Evolutionary conservation across 2,329 filamentous ascomycete genomes (phyloP), one percentile per base, ranked within the genome.

Genomic region (Diaporthe citriasiana): DNA sequence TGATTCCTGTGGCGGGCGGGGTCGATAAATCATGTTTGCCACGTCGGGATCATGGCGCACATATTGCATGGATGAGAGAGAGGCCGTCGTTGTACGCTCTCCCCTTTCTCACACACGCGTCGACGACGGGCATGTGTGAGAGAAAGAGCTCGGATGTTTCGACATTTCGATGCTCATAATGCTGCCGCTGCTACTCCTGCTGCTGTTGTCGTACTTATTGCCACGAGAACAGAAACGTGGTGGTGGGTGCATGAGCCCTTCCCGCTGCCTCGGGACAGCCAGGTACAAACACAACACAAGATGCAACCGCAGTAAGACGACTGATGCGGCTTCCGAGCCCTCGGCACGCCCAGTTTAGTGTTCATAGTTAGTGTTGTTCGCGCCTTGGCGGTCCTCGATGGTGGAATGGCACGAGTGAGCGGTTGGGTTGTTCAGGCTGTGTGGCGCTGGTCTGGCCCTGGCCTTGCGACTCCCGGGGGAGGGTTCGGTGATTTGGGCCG

Each of bases 401-500:
- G 53, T 35, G 17, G 19, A 35, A 56, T 35, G 53, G 30, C 2
- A 9, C 30, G 30, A 12, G 33, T n/a, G 55, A 15, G 38, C 3
- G 33, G 38, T 6, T 38, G 38, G 38, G 38, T 25, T 63, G 40
- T n/a, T n/a, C n/a, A n/a, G n/a, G n/a, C n/a, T n/a, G n/a, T 68
- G 63, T 68, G 47, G 63, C 63, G 63, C 33, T 53, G 63, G 63
- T 68, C 63, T 66, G 63, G 63, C 63, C 45, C 33, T 40, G 63
- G 63, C 22, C 63, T 68, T 25, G 19, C 27, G 33, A 40, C 22
- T 13, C 19, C n/a, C 22, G 30, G 63, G 19, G 47, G 63, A 68
- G 63, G 63, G 47, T 68, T 68, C 63, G 63, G 63, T 68, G 47
- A 68, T 68, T 68, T 68, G 63, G n/a, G 40, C 45, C 47, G 33